Conservation (phyloP, 345 rosid species). For the Populus deltoides region DNA sequence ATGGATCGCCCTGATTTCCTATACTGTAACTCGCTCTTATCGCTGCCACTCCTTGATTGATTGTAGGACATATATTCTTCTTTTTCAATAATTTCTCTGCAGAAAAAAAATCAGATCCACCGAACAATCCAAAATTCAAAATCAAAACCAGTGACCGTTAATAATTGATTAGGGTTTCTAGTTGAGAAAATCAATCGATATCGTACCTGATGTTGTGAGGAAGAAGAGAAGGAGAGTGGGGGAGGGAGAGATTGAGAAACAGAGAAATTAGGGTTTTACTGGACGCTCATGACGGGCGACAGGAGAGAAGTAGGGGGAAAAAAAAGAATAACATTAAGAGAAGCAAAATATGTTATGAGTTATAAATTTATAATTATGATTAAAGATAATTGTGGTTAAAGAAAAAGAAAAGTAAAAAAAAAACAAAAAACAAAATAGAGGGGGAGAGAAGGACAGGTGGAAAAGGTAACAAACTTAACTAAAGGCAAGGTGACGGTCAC, state of each 20-base stretch:
- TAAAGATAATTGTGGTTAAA: neutral
- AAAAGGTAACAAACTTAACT: slow-evolving; percentile 23
- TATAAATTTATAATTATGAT: neutral
- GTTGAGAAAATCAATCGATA: neutral
- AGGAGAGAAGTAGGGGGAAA: slow-evolving; percentile 13
- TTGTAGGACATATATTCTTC: slow-evolving; percentile 88
- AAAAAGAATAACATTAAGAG: neutral
- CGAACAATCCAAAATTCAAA: slow-evolving; percentile 3
- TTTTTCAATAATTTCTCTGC: slow-evolving; percentile 27
- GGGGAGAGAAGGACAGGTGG: slow-evolving; percentile 8
- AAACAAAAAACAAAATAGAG: neutral
- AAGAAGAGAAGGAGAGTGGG: slow-evolving; percentile 22
- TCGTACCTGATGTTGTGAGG: slow-evolving; percentile 1
- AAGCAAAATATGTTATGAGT: neutral
- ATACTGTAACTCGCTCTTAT: slow-evolving; percentile 64
- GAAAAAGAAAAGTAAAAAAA: neutral
- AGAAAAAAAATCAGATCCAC: slow-evolving; percentile 22
- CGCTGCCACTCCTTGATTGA: slow-evolving; percentile 89
- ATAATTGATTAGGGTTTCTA: slow-evolving; percentile 13
- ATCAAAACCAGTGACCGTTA: neutral
- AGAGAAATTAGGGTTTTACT: slow-evolving; percentile 70
- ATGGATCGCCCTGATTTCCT: slow-evolving; percentile 76
- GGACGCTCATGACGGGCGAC: slow-evolving; percentile 44
- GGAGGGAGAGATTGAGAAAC: neutral
- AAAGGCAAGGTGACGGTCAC: slow-evolving; percentile 39